Evolutionary conservation across 768 basidiomycete species (phyloP).

Genomic region (Collybia nuda): DNA sequence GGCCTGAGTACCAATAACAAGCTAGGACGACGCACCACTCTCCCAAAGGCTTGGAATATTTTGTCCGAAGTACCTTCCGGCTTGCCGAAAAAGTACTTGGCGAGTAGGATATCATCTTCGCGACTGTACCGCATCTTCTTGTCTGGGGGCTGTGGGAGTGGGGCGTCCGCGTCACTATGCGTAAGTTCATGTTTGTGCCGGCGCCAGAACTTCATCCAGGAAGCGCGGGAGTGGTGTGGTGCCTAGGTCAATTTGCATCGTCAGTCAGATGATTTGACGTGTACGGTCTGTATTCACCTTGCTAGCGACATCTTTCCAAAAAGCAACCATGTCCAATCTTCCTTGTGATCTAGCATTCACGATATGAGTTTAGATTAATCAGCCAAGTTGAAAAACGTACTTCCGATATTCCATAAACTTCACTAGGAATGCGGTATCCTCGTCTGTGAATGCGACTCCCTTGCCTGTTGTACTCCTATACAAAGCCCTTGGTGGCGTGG

Average conservation of each 20-base stretch:
- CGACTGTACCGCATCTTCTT: conserved; percentile 89
- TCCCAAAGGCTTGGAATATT: conserved; percentile 80
- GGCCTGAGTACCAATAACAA: conserved; percentile 2
- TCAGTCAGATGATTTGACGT: background rate
- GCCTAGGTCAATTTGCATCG: conserved; percentile 44
- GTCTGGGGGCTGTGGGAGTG: conserved; percentile 72
- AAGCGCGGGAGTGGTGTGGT: conserved; percentile 87
- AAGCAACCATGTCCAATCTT: conserved; percentile 70
- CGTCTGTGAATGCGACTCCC: conserved; percentile 85
- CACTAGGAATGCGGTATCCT: conserved; percentile 77
- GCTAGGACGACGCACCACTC: conserved; percentile 45
- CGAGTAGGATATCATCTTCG: conserved; percentile 76
- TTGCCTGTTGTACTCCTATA: conserved; percentile 88
- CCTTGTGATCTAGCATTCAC: conserved; percentile 46
- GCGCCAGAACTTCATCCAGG: conserved; percentile 94
- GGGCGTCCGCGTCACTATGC: conserved; percentile 63
- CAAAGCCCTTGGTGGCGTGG: conserved; percentile 77
- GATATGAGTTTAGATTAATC: conserved; percentile 1
- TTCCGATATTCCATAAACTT: conserved; percentile 77
- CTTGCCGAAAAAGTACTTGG: conserved; percentile 69
- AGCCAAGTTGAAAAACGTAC: conserved; percentile 38
- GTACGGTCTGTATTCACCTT: conserved; percentile 44
- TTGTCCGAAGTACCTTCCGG: conserved; percentile 83
- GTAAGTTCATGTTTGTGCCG: conserved; percentile 84
- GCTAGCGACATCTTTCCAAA: conserved; percentile 75